phyloP scores from a whole-genome alignment of 768 basidiomycete genomes.

The Leccinum ochraceum region DNA sequence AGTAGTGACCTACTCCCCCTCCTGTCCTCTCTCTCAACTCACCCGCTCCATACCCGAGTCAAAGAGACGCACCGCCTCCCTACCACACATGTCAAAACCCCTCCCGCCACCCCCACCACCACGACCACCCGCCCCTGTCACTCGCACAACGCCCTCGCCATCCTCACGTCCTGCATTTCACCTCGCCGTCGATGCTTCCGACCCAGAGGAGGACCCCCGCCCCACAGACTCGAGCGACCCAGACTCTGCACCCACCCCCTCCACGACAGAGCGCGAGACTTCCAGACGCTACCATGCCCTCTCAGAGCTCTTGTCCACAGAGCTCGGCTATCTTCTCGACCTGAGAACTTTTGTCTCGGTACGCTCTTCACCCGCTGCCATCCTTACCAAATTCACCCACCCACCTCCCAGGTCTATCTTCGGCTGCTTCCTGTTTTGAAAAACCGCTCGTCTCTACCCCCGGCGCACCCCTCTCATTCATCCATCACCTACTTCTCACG shows the following conservation, averaged over 20 bases:
- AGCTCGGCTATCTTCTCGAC: slow-evolving; percentile 79
- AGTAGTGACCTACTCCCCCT: background rate
- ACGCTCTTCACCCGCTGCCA: slow-evolving; percentile 26
- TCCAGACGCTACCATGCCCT: slow-evolving; percentile 70
- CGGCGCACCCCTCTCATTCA: slow-evolving; percentile 27
- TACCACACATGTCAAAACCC: slow-evolving; percentile 38
- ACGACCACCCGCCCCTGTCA: slow-evolving; percentile 1
- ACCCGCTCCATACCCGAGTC: background rate
- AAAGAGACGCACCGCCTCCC: slow-evolving; percentile 39
- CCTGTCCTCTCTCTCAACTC: background rate
- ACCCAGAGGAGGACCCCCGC: slow-evolving; percentile 18
- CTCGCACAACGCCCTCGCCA: background rate
- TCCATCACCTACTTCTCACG: slow-evolving; percentile 36
- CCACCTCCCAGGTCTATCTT: slow-evolving; percentile 58
- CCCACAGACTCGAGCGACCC: slow-evolving; percentile 7
- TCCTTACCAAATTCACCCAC: background rate
- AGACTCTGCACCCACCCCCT: background rate
- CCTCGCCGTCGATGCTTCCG: slow-evolving; percentile 19
- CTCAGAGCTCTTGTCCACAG: slow-evolving; percentile 82
- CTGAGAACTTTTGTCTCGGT: slow-evolving; percentile 77
- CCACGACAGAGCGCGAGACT: slow-evolving; percentile 34
- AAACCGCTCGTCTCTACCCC: slow-evolving; percentile 21
- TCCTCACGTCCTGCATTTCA: slow-evolving; percentile 15
- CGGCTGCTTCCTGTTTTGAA: slow-evolving; percentile 54
- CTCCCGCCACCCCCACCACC: slow-evolving; percentile 5